Evolutionary conservation across 2,329 filamentous ascomycete genomes (phyloP), one percentile per base, ranked within the genome.

Genomic region (Hypoxylon sp.): DNA sequence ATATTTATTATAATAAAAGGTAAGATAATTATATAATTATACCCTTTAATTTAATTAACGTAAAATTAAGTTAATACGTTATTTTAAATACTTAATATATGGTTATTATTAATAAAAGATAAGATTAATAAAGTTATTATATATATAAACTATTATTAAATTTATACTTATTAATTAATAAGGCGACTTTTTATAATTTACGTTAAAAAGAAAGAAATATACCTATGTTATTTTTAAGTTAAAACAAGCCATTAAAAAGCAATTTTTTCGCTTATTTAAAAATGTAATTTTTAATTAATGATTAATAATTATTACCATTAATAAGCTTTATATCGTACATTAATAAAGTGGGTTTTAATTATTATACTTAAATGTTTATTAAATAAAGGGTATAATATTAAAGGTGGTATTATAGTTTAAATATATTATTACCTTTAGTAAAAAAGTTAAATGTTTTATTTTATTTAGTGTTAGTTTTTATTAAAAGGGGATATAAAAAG

Each of bases 1-100:
- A 55, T 55, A 17, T 55, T 44, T 55, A n/a, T 55, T 44, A 55
- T 55, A 14, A 55, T 55, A 39, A 14, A 42, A 42, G 14, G 13
- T 1, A 26, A 26, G 9, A 29, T 55, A 24, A 55, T 55, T 55
- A n/a, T 55, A 26, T 42, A 42, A n/a, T n/a, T 55, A n/a, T 55
- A n/a, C 13, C 44, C 31, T 24, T 55, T 55, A 42, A 55, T 5
- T 2, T n/a, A n/a, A 14, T 55, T 55, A 44, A 44, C 0, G 10
- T 55, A 55, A 55, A 17, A 55, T 42, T 55, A 55, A 42, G 14
- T 35, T 55, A 29, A 55, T 44, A 29, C 44, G 0, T 26, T 55
- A n/a, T 17, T 44, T 42, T 24, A 55, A 29, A 39, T 53, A 53
- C 10, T 37, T 42, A 42, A 29, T 6, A 35, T 26, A 39, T 22